A percentile compares a stretch with the other conserved stretches of the same genome.
Evolutionary conservation across 257 asterid genomes (phyloP).

Genomic region (Leonotis leonurus): DNA sequence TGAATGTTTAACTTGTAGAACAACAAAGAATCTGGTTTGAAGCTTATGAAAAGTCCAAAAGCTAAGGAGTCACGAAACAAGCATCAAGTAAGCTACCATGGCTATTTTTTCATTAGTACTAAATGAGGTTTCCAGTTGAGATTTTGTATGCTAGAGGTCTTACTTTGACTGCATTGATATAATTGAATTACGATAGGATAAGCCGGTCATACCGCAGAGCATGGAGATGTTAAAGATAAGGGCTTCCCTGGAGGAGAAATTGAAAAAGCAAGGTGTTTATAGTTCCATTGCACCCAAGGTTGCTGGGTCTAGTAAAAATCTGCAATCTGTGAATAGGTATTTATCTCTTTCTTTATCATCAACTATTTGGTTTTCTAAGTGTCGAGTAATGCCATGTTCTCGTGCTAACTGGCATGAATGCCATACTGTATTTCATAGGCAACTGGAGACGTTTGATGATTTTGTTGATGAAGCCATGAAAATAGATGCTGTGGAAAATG

Average conservation of each 20-base stretch:
- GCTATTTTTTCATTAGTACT: background rate
- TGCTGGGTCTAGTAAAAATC: conserved; percentile 29
- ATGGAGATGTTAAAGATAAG: conserved; percentile 78
- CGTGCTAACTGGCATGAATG: conserved; percentile 8
- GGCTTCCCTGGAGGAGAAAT: conserved; percentile 80
- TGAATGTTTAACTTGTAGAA: conserved; percentile 27
- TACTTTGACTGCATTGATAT: conserved; percentile 8
- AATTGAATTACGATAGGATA: conserved; percentile 42
- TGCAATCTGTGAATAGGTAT: conserved; percentile 61
- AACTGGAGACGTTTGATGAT: conserved; percentile 81
- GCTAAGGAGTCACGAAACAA: conserved; percentile 28
- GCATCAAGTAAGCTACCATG: conserved; percentile 45
- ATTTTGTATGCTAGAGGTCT: background rate
- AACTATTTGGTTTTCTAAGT: background rate
- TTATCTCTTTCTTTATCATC: background rate
- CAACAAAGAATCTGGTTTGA: conserved; percentile 29
- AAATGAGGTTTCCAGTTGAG: background rate
- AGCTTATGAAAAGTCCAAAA: conserved; percentile 28
- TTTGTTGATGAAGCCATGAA: conserved; percentile 74
- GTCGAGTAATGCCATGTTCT: background rate
- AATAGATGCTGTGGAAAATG: conserved; percentile 25
- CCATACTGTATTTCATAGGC: conserved; percentile 32
- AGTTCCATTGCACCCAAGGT: conserved; percentile 48
- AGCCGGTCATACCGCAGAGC: conserved; percentile 62
- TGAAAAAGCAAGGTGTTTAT: conserved; percentile 68